These are phyloP conservation scores for Posidonia australis DNA, from an alignment of 106 monocot genomes.

Conservation along the genomic window DNA sequence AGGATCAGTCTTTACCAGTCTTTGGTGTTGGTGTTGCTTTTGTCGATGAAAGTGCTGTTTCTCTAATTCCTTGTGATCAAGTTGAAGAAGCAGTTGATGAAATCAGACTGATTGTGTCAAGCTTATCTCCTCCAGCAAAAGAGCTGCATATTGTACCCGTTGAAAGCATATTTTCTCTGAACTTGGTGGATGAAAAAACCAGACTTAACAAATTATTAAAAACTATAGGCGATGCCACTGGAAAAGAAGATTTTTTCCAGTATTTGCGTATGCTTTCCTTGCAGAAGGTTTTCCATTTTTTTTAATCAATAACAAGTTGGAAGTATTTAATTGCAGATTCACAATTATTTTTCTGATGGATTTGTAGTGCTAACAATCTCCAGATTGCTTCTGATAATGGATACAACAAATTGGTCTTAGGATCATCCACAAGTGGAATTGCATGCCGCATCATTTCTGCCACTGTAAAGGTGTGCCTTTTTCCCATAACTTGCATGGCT, in stretches of 20 bases:
- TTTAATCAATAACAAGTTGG: no score
- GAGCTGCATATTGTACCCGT: slow-evolving; percentile 48
- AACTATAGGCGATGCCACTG: slow-evolving; percentile 59
- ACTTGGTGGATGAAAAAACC: slow-evolving; percentile 19
- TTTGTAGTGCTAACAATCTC: slow-evolving; percentile 3
- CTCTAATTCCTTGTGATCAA: slow-evolving; percentile 9
- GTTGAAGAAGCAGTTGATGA: slow-evolving; percentile 38
- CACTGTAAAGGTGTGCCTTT: slow-evolving; percentile 73
- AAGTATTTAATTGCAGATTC: no score
- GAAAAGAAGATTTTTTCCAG: slow-evolving; percentile 75
- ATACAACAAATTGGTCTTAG: slow-evolving; percentile 69
- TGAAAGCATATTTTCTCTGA: slow-evolving; percentile 37
- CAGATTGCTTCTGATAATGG: slow-evolving; percentile 87
- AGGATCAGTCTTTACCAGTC: slow-evolving; percentile 70
- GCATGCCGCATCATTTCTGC: slow-evolving; percentile 71
- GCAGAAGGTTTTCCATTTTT: slow-evolving; percentile 54
- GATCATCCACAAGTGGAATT: slow-evolving; percentile 67
- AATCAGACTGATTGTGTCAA: slow-evolving; percentile 43
- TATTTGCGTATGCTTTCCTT: slow-evolving; percentile 57
- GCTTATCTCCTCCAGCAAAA: slow-evolving; percentile 44
- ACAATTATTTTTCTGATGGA: background rate
- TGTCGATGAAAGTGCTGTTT: slow-evolving; percentile 56
- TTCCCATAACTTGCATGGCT: background rate
- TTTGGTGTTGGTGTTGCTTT: slow-evolving; percentile 85
- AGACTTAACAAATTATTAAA: slow-evolving; percentile 35